A percentile compares a stretch with the other conserved stretches of the same genome.
These are phyloP conservation scores for Cicer judaicum DNA, from an alignment of 306 rosid genomes.

Conservation along the genomic window DNA sequence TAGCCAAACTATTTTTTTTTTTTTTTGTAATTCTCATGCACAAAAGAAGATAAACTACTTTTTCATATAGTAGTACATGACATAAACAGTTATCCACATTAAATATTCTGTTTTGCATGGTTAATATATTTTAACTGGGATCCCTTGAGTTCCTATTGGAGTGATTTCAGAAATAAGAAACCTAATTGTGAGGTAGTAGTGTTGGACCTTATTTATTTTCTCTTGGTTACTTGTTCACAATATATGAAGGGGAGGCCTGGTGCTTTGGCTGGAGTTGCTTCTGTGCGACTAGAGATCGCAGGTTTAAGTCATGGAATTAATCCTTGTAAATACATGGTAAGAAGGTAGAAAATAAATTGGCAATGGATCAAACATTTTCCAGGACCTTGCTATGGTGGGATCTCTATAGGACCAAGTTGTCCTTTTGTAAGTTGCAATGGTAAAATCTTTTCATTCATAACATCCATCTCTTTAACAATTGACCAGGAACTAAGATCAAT, in stretches of 20 bases:
- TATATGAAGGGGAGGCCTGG: slow-evolving; percentile 6
- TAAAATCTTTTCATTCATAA: not conserved
- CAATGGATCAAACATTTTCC: not conserved
- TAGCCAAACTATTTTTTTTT: slow-evolving; percentile 1
- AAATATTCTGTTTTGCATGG: slow-evolving; percentile 23
- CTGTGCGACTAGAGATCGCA: not conserved
- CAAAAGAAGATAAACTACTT: slow-evolving; percentile 23
- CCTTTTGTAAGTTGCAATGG: not conserved
- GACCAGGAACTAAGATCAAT: not conserved
- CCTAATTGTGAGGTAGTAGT: slow-evolving; percentile 15
- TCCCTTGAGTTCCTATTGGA: slow-evolving; percentile 4
- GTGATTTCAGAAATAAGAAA: slow-evolving; percentile 31
- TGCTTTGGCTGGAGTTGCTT: not conserved
- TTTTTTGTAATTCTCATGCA: slow-evolving; percentile 14
- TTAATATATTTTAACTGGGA: slow-evolving; percentile 11
- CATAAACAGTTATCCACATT: not conserved
- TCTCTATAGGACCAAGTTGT: not conserved
- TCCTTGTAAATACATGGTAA: not conserved
- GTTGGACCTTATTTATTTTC: not conserved
- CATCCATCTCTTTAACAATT: not conserved
- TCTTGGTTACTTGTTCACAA: slow-evolving; percentile 6
- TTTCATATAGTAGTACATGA: slow-evolving; percentile 2
- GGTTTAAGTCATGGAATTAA: not conserved
- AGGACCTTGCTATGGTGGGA: not conserved
- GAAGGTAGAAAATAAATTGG: not conserved